Evolutionary conservation across 2,329 filamentous ascomycete species (phyloP).

Genomic region (Blastomyces silverae): DNA sequence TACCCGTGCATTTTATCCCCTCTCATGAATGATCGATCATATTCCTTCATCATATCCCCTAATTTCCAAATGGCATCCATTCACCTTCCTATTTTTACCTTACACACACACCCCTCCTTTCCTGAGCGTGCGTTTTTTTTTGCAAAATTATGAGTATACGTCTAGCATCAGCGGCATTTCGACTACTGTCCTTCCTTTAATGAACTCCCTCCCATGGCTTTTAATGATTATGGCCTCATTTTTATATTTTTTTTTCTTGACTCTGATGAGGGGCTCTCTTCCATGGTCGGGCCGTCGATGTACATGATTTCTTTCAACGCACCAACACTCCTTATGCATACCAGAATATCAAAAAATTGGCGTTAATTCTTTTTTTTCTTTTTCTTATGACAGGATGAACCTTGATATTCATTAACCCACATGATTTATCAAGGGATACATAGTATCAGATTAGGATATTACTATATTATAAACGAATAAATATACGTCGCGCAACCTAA

Average conservation of each 20-base stretch:
- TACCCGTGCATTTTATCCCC: neutral
- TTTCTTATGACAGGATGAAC: neutral
- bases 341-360: constrained; percentile 2
- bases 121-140: neutral
- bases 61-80: neutral
- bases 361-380: neutral
- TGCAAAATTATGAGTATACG: neutral
- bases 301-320: neutral
- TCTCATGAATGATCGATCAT: neutral
- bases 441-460: constrained; percentile 2
- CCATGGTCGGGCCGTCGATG: neutral
- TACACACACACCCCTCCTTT: neutral
- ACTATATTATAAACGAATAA: neutral
- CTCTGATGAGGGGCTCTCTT: neutral
- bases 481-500: neutral
- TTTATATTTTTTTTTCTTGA: neutral
- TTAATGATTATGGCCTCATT: neutral
- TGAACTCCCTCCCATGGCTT: neutral
- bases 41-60: neutral
- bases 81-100: neutral
- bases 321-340: constrained; percentile 5
- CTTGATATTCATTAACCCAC: neutral
- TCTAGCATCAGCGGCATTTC: constrained; percentile 3
- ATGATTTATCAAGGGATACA: neutral
- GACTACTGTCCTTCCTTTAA: neutral